Evolutionary conservation across 345 rosid genomes (phyloP), one percentile per base, ranked within the genome.

Genomic region (Anastatica hierochuntica): DNA sequence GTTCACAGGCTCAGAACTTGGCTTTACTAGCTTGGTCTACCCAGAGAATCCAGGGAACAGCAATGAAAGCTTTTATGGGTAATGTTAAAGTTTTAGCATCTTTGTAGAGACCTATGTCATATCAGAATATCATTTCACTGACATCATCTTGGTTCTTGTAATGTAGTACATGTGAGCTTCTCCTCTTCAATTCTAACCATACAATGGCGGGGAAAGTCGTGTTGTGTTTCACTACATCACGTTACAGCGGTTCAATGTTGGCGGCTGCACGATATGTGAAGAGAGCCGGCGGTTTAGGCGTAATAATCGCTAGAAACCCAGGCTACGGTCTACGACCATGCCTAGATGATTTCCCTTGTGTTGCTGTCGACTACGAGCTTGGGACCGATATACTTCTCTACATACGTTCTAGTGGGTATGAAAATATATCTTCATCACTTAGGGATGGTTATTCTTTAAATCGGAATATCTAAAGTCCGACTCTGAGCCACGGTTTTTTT

Each of bases 271-370:
- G 36, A 3, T 7, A 37, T 53, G 79, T 68, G 15, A 64, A 56
- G 55, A 14, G n/a, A 43, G 74, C 72, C 0, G 79, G 79, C 34
- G 79, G 76, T 63, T 71, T 75, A 15, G 79, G 76, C 1, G 35
- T 75, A 26, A 68, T 75, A 15, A 39, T 67, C 1, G 71, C 76
- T 18, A 71, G 45, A 60, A 30, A 48, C 23, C 64, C 71, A 1
- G 48, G 75, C 21, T n/a, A 13, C 9, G 48, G 35, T 63, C 1
- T n/a, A n/a, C 13, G 16, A 30, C 74, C 76, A 34, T 75, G 72
- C 34, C 2, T 8, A 17, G 61, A 56, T 45, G 66, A 53, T 50
- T 75, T 75, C 15, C 79, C 76, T 4, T 75, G 79, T 20, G 34
- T 75, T 20, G 35, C 45, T 21, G 72, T 71, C 15, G 76, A 68